phyloP scores from a whole-genome alignment of 2,329 filamentous ascomycete species.

The Colletotrichum caudatum region DNA sequence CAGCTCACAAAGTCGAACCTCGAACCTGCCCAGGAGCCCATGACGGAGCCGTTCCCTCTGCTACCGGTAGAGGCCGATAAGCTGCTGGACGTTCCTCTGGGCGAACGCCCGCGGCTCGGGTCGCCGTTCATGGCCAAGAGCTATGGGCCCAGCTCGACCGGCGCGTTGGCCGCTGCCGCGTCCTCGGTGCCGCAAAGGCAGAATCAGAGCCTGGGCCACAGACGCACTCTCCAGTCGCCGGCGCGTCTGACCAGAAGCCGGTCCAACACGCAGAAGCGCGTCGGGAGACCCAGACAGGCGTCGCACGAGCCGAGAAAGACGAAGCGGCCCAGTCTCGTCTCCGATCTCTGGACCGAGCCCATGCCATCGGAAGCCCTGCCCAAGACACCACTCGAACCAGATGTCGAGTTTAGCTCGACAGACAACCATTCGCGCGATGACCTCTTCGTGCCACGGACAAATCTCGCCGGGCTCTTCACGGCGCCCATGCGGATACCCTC shows the following conservation, averaged over 20 bases:
- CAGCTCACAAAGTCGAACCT: constrained; percentile 64
- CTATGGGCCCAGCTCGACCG: constrained; percentile 72
- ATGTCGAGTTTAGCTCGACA: constrained; percentile 52
- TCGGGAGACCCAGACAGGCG: constrained; percentile 57
- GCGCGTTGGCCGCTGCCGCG: constrained; percentile 57
- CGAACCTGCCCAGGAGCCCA: constrained; percentile 42
- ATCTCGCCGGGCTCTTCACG: constrained; percentile 56
- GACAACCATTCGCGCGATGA: constrained; percentile 51
- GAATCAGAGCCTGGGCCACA: constrained; percentile 63
- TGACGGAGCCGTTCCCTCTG: constrained; percentile 41
- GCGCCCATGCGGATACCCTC: constrained; percentile 31
- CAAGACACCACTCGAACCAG: constrained; percentile 42
- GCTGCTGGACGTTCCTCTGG: constrained; percentile 42
- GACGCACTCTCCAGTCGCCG: constrained; percentile 65
- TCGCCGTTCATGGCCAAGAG: constrained; percentile 70
- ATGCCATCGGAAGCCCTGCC: constrained; percentile 46
- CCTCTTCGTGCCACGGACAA: constrained; percentile 57
- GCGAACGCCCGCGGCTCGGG: constrained; percentile 57
- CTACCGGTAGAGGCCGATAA: constrained; percentile 17
- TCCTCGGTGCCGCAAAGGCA: constrained; percentile 53
- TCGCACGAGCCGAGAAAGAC: constrained; percentile 60
- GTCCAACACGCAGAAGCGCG: constrained; percentile 66
- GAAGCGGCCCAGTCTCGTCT: constrained; percentile 66
- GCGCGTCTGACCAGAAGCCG: constrained; percentile 63
- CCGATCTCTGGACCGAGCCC: constrained; percentile 66